These are phyloP conservation scores for Saturnispora hagleri DNA, from an alignment of 805 yeast species.

Conservation along the genomic window DNA sequence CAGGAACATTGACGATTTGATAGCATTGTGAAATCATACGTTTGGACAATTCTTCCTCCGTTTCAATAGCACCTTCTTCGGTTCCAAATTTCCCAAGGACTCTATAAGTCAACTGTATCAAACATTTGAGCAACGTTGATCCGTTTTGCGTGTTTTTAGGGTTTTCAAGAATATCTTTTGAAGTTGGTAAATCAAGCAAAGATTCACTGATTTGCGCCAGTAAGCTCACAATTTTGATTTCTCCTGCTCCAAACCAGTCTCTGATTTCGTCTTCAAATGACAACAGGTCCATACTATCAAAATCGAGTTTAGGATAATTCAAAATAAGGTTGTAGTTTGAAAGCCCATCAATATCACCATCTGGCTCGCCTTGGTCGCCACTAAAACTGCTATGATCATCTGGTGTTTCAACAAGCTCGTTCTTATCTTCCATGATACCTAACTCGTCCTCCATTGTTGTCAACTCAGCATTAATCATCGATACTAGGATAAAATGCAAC, in stretches of 20 bases:
- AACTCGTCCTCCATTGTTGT: constrained; percentile 17
- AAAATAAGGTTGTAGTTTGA: constrained; percentile 27
- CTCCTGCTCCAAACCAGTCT: constrained; percentile 31
- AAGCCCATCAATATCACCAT: constrained; percentile 26
- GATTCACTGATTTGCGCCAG: constrained; percentile 9
- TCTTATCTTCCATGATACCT: constrained; percentile 24
- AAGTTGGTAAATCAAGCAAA: background rate
- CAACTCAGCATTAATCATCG: background rate
- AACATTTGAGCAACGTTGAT: background rate
- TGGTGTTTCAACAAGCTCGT: constrained; percentile 25
- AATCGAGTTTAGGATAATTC: constrained; percentile 36
- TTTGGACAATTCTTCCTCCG: constrained; percentile 8
- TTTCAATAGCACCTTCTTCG: constrained; percentile 13
- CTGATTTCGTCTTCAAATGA: constrained; percentile 31
- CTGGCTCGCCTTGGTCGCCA: constrained; percentile 17
- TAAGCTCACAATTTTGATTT: constrained; percentile 19
- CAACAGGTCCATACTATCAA: constrained; percentile 31
- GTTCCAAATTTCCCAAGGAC: constrained; percentile 10
- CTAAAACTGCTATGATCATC: constrained; percentile 18
- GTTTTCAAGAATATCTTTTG: background rate
- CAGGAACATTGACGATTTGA: constrained; percentile 14
- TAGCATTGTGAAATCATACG: constrained; percentile 19
- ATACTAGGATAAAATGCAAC: background rate
- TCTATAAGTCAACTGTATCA: constrained; percentile 7
- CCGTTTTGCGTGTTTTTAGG: constrained; percentile 1